A percentile compares a stretch with the other conserved stretches of the same genome.
These are phyloP conservation scores for Parascedosporium putredinis DNA, from an alignment of 2,329 filamentous ascomycete genomes.

Conservation along the genomic window DNA sequence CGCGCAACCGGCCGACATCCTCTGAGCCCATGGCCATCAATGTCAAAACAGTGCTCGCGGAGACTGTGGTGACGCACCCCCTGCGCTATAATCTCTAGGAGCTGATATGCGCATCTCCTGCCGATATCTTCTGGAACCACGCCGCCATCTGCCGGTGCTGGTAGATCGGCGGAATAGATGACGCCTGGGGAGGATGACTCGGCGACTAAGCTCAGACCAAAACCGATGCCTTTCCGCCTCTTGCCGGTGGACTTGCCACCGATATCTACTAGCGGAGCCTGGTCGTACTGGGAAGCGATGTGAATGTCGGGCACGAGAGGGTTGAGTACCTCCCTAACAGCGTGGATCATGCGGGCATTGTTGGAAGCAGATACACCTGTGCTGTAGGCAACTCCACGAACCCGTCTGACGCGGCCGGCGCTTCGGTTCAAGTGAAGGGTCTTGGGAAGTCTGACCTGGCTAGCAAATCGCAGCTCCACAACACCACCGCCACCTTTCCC, in stretches of 20 bases:
- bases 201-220: constrained; percentile 81
- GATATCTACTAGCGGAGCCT: constrained; percentile 43
- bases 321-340: constrained; percentile 79
- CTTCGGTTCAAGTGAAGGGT: constrained; percentile 79
- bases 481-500: constrained; percentile 78
- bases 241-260: constrained; percentile 45
- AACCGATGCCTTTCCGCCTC: constrained; percentile 72
- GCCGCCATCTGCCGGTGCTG: constrained; percentile 65
- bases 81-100: constrained; percentile 71
- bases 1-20: constrained; percentile 76
- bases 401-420: constrained; percentile 74
- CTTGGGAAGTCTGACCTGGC: constrained; percentile 87
- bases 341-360: constrained; percentile 90
- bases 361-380: constrained; percentile 87
- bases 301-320: constrained; percentile 80
- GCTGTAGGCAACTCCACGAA: constrained; percentile 88
- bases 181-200: constrained; percentile 76
- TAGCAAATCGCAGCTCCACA: constrained; percentile 88
- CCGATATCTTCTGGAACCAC: constrained; percentile 85
- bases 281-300: constrained; percentile 71
- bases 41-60: constrained; percentile 64
- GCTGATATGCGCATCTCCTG: constrained; percentile 74
- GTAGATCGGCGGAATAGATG: constrained; percentile 78
- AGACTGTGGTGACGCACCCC: constrained; percentile 71
- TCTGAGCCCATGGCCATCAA: constrained; percentile 98